Evolutionary conservation across 169 alveolate species (phyloP), one percentile per base, ranked within the genome.

Genomic region (Plasmodium yoelii): DNA sequence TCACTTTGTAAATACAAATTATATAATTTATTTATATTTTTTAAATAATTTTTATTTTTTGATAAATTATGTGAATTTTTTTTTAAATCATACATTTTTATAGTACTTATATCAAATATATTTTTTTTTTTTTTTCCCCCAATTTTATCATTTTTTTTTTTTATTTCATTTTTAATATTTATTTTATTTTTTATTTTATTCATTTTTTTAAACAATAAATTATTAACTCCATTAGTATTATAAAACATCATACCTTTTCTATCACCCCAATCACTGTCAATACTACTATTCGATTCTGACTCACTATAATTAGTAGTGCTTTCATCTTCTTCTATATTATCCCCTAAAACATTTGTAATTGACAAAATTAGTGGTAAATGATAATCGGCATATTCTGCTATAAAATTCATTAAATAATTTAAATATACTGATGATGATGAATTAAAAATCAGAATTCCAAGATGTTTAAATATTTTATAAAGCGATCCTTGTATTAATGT

Each of bases 401-500:
- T 65, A 65, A 80, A 80, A 55, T 57, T 15, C 69, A 80, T 39
- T 19, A 80, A 64, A 59, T 80, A 65, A 15, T 65, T 80, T 53
- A 80, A 55, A 59, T 80, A 80, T 2, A 26, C 51, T n/a, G 49
- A 80, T 15, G 60, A 65, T 26, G 90, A 12, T 18, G 82, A 47
- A 67, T 80, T 80, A 9, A 60, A 57, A 34, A 67, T 57, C 49
- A 80, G 13, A 9, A 53, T 28, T 26, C 55, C 56, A 44, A 80
- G 51, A 65, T 80, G 39, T 34, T 80, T 80, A 69, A 65, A 80
- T 51, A 80, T 80, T 22, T 49, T 51, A 26, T 80, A 80, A 4
- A 65, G 10, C 9, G 90, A 80, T 46, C 90, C 90, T 55, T 80
- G 90, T 80, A 80, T 80, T 7, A 80, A 72, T 18, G 90, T 80